Conservation (phyloP, 1,284 basidiomycete genomes). For the Athelia psychrophila region DNA sequence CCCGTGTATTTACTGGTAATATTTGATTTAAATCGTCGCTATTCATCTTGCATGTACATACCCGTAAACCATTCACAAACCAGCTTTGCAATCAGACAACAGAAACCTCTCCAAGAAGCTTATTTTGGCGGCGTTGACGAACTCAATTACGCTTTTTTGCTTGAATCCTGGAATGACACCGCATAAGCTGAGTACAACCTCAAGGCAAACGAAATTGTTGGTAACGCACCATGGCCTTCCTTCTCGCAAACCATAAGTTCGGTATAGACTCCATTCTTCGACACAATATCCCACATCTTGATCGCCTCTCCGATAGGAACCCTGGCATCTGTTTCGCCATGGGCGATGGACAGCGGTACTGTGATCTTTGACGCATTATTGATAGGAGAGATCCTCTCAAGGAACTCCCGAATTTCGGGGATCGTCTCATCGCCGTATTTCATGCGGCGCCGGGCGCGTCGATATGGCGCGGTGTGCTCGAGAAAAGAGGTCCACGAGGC, state of each 20-base stretch:
- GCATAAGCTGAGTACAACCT: background rate
- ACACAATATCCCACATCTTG: background rate
- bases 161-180: slow-evolving; percentile 27
- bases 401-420: slow-evolving; percentile 27
- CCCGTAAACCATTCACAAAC: too few species aligned
- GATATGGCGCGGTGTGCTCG: slow-evolving; percentile 30
- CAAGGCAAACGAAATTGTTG: background rate
- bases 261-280: slow-evolving; percentile 9
- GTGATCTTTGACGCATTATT: slow-evolving; percentile 30
- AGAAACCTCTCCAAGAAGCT: slow-evolving; percentile 30
- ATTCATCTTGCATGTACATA: too few species aligned
- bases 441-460: slow-evolving; percentile 26
- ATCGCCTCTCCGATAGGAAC: slow-evolving; percentile 30
- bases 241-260: slow-evolving; percentile 34
- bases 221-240: slow-evolving; percentile 35
- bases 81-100: slow-evolving; percentile 8
- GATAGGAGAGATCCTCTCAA: slow-evolving; percentile 33
- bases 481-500: slow-evolving; percentile 31
- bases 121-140: slow-evolving; percentile 31
- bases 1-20: too few species aligned
- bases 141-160: slow-evolving; percentile 38
- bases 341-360: slow-evolving; percentile 32
- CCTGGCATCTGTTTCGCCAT: slow-evolving; percentile 34
- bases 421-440: slow-evolving; percentile 36
- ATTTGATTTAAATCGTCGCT: too few species aligned